Evolutionary conservation across 2,329 filamentous ascomycete genomes (phyloP), one percentile per base, ranked within the genome.

Genomic region (Alternaria hordeiaustralica): DNA sequence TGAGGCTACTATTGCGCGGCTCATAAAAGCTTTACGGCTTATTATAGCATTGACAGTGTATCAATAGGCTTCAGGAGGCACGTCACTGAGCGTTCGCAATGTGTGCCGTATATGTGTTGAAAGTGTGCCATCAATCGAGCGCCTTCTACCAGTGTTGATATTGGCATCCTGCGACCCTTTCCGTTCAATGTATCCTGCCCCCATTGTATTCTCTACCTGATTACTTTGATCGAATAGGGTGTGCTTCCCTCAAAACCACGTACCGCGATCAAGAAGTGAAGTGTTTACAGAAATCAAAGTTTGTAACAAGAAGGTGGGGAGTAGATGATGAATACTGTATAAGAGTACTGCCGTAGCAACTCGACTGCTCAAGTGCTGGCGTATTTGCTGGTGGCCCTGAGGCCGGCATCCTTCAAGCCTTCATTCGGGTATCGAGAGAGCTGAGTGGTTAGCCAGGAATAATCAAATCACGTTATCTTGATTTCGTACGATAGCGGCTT

Each of bases 351-450:
- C 49, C 26, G 1, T 50, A 2, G 3, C 6, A 2, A 0, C 2
- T 18, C 10, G 26, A 30, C 7, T 30, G 47, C 6, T 21, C 11
- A 9, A 6, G 26, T 12, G 28, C 26, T 30, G 2, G 47, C n/a
- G 7, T 18, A 6, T 30, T 25, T 15, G 4, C 11, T 13, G 18
- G 47, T 33, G 0, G 26, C 18, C 3, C 8, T 5, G 18, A 21
- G 28, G 18, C 26, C 13, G 1, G 21, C 18, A 33, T 21, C 47
- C 20, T 30, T 21, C 13, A 6, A 18, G 11, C 26, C 0, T 4
- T 2, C 5, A 13, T 21, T 9, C 9, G 1, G 15, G 33, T 0
- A 5, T 36, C 15, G 15, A 36, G 3, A 9, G 6, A 3, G 6
- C 2, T 10, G 2, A 7, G 11, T 18, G 1, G 4, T 13, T 3